These are phyloP conservation scores for Heterobasidion occidentale DNA, from an alignment of 1,284 basidiomycete genomes.

Conservation along the genomic window DNA sequence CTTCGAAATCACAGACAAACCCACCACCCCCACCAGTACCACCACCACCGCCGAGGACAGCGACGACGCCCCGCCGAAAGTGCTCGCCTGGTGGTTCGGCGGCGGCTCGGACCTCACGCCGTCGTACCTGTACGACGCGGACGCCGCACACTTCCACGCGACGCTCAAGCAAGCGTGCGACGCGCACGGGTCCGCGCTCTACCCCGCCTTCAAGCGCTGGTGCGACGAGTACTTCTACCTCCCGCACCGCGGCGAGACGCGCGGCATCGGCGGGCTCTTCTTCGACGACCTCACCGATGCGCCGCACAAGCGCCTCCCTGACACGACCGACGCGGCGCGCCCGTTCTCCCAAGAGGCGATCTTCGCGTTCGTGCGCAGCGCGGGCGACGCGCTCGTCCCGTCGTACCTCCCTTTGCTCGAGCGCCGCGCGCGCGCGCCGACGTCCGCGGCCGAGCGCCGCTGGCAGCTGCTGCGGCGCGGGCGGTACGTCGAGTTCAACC, in stretches of 20 bases:
- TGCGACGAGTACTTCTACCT: constrained; percentile 98
- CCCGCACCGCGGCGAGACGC: constrained; percentile 83
- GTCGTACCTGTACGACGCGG: constrained; percentile 85
- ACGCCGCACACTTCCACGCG: constrained; percentile 83
- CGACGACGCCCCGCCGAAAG: constrained; percentile 26
- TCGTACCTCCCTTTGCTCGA: constrained; percentile 1
- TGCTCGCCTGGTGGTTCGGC: constrained; percentile 97
- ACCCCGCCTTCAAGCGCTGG: constrained; percentile 87
- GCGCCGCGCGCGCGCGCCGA: not conserved
- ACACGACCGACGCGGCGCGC: constrained; percentile 27
- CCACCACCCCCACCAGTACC: constrained; percentile 61
- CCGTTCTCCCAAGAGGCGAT: constrained; percentile 27
- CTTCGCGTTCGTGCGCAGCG: not conserved
- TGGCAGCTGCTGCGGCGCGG: constrained; percentile 6
- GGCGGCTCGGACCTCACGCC: constrained; percentile 97
- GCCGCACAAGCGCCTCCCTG: constrained; percentile 46
- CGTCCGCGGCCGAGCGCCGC: not conserved
- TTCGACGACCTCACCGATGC: constrained; percentile 82
- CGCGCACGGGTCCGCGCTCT: constrained; percentile 61
- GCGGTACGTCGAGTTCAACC: constrained; percentile 35
- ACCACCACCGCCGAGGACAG: constrained; percentile 37
- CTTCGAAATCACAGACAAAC: constrained; percentile 79
- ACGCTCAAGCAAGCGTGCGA: constrained; percentile 78
- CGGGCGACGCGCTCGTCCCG: constrained; percentile 1
- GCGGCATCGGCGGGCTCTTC: constrained; percentile 94